phyloP scores from a whole-genome alignment of 2,329 filamentous ascomycete genomes.

The Ophiocordyceps camponoti-saundersi region DNA sequence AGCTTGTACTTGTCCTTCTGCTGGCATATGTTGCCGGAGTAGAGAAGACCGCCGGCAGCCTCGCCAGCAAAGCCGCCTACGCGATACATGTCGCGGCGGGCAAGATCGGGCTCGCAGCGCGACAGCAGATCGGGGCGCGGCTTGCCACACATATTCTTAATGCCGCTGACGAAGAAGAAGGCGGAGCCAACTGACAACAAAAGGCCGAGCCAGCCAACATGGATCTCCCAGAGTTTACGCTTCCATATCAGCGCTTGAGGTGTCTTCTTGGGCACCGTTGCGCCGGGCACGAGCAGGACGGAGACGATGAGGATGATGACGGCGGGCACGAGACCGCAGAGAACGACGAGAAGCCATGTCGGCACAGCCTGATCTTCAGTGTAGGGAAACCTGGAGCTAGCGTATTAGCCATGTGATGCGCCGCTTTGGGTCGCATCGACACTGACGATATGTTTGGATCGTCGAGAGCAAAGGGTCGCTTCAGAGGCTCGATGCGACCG shows the following conservation, averaged over 20 bases:
- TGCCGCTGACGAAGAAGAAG: constrained; percentile 68
- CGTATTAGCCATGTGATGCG: not conserved
- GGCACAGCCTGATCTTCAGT: constrained; percentile 56
- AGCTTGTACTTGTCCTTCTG: constrained; percentile 43
- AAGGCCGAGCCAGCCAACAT: constrained; percentile 71
- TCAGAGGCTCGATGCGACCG: constrained; percentile 42
- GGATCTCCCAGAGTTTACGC: constrained; percentile 80
- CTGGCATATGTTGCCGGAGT: constrained; percentile 60
- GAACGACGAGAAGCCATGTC: constrained; percentile 44
- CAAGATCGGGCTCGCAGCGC: constrained; percentile 61
- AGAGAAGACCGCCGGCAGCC: constrained; percentile 45
- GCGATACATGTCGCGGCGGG: constrained; percentile 38
- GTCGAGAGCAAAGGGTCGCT: constrained; percentile 51
- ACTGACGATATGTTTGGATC: constrained; percentile 60
- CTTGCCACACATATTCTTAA: constrained; percentile 62
- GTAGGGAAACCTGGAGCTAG: constrained; percentile 43
- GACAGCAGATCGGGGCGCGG: constrained; percentile 69
- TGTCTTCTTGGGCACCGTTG: constrained; percentile 44
- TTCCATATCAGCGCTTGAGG: constrained; percentile 53
- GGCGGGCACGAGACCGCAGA: constrained; percentile 46
- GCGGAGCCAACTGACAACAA: constrained; percentile 53
- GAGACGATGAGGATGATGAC: constrained; percentile 51
- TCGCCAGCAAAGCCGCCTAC: constrained; percentile 43
- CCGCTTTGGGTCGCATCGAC: not conserved
- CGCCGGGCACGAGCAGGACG: constrained; percentile 55